Evolutionary conservation across 164 flowering plant genomes (phyloP), one percentile per base, ranked within the genome.

Genomic region (Aristolochia californica): DNA sequence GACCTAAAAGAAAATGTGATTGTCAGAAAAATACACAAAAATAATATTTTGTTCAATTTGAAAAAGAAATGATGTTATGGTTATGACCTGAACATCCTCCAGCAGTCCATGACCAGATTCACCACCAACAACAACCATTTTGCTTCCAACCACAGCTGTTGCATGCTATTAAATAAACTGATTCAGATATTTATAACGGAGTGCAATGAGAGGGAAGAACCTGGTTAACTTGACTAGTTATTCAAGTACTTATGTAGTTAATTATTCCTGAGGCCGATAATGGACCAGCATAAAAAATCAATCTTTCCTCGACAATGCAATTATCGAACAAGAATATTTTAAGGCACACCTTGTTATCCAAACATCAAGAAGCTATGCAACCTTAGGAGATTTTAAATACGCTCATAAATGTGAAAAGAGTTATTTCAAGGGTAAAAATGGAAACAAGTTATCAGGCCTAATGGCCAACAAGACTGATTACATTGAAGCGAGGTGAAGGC

Each of bases 61-160:
- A 47, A 47, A 47, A 47, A 47, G 18, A 34, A 34, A 34, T 9
- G 40, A 12, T 5, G 9, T 34, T 34, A 34, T 34, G 40, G 50
- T 47, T 21, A 55, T 21, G 76, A 94, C 99, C 93, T 87, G 96
- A 23, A 94, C 91, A 84, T 94, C 99, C 45, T 94, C 96, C 51
- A 94, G 72, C 72, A 88, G 60, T 51, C 80, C 90, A 54, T 71
- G 77, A 57, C 78, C 84, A 63, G 95, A 79, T 76, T 94, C 99
- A 62, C 99, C 99, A 45, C 99, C 99, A 68, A 94, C 96, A 47
- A 94, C 93, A 55, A 94, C 73, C 99, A 94, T 94, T 74, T 90
- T 94, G 79, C 83, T 81, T 65, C 95, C 99, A 63, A 90, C 70
- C 1, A 90, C 93, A 69, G 97, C 76, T 30, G 97, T 93, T 56